Percentiles rank a stretch among this genome's conserved stretches.
Evolutionary conservation across 1,284 basidiomycete genomes (phyloP).

Genomic region (Marasmius sp.): DNA sequence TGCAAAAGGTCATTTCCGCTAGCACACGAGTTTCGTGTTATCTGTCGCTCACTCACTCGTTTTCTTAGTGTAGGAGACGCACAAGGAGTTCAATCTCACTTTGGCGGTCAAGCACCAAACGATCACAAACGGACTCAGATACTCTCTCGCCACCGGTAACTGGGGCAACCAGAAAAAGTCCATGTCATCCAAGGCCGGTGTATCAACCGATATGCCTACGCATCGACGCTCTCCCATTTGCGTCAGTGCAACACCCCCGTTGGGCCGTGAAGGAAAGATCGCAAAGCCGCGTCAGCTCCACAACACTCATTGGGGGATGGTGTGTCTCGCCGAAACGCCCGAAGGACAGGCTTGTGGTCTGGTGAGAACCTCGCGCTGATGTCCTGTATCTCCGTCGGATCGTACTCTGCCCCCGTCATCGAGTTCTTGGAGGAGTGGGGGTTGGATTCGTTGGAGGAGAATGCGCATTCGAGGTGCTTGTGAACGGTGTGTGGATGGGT

Average conservation of each 20-base stretch:
- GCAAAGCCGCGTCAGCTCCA: slow-evolving; percentile 99
- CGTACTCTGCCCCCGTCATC: slow-evolving; percentile 93
- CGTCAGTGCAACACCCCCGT: slow-evolving; percentile 97
- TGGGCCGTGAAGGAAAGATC: slow-evolving; percentile 98
- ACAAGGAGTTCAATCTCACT: slow-evolving; percentile 93
- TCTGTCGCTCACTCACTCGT: slow-evolving; percentile 11
- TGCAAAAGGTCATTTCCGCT: slow-evolving; percentile 76
- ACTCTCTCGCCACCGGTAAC: slow-evolving; percentile 97
- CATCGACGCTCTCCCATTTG: slow-evolving; percentile 96
- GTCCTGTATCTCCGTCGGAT: slow-evolving; percentile 98
- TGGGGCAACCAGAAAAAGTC: slow-evolving; percentile 99
- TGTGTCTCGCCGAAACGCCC: slow-evolving; percentile 98
- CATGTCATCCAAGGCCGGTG: slow-evolving; percentile 96
- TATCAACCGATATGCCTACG: slow-evolving; percentile 98
- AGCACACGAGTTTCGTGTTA: background rate
- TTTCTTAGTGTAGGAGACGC: slow-evolving; percentile 85
- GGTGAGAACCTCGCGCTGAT: slow-evolving; percentile 97
- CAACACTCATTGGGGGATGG: slow-evolving; percentile 99
- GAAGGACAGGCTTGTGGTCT: slow-evolving; percentile 99
- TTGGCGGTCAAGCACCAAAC: slow-evolving; percentile 94
- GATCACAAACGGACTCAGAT: slow-evolving; percentile 97
- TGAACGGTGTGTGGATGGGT: slow-evolving; percentile 99
- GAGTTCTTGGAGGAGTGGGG: slow-evolving; percentile 99
- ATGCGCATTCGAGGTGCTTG: slow-evolving; percentile 92
- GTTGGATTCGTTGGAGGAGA: slow-evolving; percentile 89